These are phyloP conservation scores for Cruciata laevipes DNA, from an alignment of 257 asterid genomes.

Conservation along the genomic window DNA sequence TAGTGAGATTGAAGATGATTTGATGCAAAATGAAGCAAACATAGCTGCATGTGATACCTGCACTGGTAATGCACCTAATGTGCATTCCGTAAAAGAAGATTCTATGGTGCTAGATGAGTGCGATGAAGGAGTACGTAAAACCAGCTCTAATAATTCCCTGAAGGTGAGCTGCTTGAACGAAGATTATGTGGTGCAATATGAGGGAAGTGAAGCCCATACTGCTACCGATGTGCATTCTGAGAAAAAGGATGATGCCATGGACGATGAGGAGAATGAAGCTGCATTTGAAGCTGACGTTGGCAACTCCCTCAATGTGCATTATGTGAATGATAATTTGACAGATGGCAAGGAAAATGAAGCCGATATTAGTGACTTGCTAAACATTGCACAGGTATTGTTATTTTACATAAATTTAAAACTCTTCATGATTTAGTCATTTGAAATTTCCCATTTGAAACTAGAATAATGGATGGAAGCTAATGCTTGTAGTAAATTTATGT, in stretches of 20 bases:
- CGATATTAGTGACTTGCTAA: not conserved
- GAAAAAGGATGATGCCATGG: conserved; percentile 2
- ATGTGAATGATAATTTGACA: not conserved
- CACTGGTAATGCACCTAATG: not conserved
- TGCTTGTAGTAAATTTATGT: too few relatives aligned
- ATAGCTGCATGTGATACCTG: not conserved
- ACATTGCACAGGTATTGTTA: not conserved
- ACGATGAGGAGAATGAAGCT: not conserved
- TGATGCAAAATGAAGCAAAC: not conserved
- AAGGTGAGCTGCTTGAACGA: not conserved
- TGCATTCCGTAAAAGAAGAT: too few relatives aligned
- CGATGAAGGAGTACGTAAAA: not conserved
- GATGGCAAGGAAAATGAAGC: not conserved
- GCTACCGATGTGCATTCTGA: not conserved
- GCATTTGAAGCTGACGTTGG: not conserved
- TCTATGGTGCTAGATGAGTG: not conserved
- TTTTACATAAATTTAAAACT: not conserved
- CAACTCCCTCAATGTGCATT: not conserved
- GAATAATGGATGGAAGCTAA: too few relatives aligned
- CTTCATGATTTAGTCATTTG: not conserved
- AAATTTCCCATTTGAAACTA: too few relatives aligned
- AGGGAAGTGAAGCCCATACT: not conserved
- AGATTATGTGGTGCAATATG: not conserved
- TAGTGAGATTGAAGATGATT: not conserved
- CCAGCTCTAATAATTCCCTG: not conserved